Evolutionary conservation across 805 yeast species (phyloP).

Genomic region (Wickerhamiella kazuoi): DNA sequence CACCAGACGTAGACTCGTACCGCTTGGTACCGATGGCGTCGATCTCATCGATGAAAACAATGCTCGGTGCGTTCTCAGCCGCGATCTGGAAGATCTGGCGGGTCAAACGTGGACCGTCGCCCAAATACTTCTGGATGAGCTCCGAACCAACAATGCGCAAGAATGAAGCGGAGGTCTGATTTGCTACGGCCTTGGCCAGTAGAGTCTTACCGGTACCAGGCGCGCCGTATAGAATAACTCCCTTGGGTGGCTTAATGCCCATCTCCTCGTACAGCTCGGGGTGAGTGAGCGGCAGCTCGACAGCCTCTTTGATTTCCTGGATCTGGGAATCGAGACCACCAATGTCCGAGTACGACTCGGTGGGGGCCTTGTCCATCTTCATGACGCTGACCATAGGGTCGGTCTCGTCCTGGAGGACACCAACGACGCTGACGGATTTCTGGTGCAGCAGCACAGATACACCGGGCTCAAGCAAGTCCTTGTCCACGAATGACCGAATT

Average conservation of each 20-base stretch:
- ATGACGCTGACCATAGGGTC: slow-evolving; percentile 96
- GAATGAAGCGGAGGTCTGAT: slow-evolving; percentile 92
- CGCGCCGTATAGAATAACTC: slow-evolving; percentile 91
- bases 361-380: slow-evolving; percentile 96
- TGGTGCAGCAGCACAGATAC: slow-evolving; percentile 91
- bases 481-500: slow-evolving; percentile 89
- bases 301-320: slow-evolving; percentile 95
- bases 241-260: slow-evolving; percentile 98
- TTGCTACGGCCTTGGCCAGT: slow-evolving; percentile 94
- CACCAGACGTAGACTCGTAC: slow-evolving; percentile 79
- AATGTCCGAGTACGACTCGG: slow-evolving; percentile 89
- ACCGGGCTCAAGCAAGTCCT: slow-evolving; percentile 89
- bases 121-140: slow-evolving; percentile 87
- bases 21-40: slow-evolving; percentile 99
- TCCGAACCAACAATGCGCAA: slow-evolving; percentile 94
- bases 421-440: slow-evolving; percentile 90
- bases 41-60: slow-evolving; percentile 94
- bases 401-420: slow-evolving; percentile 93
- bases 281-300: slow-evolving; percentile 86
- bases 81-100: slow-evolving; percentile 94
- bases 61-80: slow-evolving; percentile 94
- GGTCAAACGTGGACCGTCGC: slow-evolving; percentile 92
- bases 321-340: slow-evolving; percentile 94
- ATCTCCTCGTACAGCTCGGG: slow-evolving; percentile 95
- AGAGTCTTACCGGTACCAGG: slow-evolving; percentile 97